Conservation (phyloP, 139 green algal genomes). For the Chlamydomonas sp. region DNA sequence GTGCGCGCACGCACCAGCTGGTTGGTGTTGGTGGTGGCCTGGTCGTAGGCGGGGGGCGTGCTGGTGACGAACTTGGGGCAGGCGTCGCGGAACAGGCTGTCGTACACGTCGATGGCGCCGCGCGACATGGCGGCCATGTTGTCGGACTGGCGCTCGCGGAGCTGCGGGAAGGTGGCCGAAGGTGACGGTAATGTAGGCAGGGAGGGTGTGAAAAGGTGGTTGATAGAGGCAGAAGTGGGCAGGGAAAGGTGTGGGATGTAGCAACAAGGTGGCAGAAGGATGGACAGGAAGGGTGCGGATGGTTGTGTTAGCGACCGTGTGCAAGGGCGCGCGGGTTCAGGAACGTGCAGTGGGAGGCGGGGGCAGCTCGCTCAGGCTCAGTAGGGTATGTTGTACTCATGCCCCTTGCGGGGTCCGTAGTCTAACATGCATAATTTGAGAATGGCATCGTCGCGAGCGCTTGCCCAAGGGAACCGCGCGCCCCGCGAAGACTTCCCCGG, state of each 20-base stretch:
- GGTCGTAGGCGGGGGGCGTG: conserved; percentile 72
- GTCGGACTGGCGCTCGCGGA: conserved; percentile 71
- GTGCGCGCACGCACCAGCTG: conserved; percentile 48
- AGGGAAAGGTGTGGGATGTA: too few species aligned
- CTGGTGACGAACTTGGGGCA: conserved; percentile 98
- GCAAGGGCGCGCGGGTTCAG: too few species aligned
- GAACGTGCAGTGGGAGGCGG: too few species aligned
- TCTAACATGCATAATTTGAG: not conserved
- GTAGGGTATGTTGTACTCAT: not conserved
- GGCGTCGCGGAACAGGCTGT: conserved; percentile 95
- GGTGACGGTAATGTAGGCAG: too few species aligned
- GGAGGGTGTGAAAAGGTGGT: too few species aligned
- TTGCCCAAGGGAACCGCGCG: too few species aligned
- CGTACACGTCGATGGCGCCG: conserved; percentile 70
- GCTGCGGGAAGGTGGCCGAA: conserved; percentile 9
- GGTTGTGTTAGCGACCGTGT: too few species aligned
- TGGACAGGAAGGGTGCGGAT: too few species aligned
- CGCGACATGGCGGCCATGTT: conserved; percentile 76
- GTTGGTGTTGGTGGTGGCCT: conserved; percentile 81
- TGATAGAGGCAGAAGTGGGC: too few species aligned
- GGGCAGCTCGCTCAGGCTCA: not conserved
- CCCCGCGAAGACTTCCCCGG: too few species aligned
- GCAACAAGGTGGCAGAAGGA: too few species aligned
- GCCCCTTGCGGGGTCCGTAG: not conserved
- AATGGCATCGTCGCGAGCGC: too few species aligned